Base-by-base conservation (phyloP, 108 stramenopile genomes). In the Cyclotella baltica region DNA sequence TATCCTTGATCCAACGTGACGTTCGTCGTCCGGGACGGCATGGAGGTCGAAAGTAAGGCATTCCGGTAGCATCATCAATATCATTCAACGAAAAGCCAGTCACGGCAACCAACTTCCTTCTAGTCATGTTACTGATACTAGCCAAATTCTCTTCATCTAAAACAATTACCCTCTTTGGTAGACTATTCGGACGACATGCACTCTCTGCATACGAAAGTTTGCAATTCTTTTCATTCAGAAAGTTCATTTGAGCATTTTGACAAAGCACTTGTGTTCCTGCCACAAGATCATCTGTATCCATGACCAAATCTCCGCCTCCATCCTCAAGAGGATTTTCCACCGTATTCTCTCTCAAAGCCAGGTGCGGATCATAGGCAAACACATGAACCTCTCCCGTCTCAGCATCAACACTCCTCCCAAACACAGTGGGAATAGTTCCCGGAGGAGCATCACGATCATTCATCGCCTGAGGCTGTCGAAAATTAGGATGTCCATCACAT, bases 181-280 rank as follows among this genome's bases (percentile, higher is more conserved):
- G 18, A 0, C 29, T 55, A 16, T 57, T 25, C 28, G 62, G 46
- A 35, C 4, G 33, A 46, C 89, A 90, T n/a, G 86, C 84, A 27
- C 33, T 75, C 2, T 46, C 8, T 19, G 27, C 15, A 22, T 50
- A 61, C 11, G 79, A 80, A 30, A 87, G 27, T 23, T 50, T 40
- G 72, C 89, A 90, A 18, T 40, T n/a, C 30, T 86, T 72, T 69
- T 90, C 89, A 57, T 90, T 90, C 38, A 88, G 51, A 51, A 86
- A 90, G 22, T 73, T 88, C 34, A 76, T 69, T 27, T 76, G 77
- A 29, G 72, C 78, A 59, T 86, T 88, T 18, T 77, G 63, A 77
- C 89, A 90, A 11, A 36, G 64, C 2, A 68, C 76, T 64, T 64
- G 40, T 53, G 29, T 64, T 33, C 35, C 72, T 9, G 67, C 80